Base-by-base conservation (phyloP, 2,329 filamentous ascomycete species). In the Pseudocercospora vitis region DNA sequence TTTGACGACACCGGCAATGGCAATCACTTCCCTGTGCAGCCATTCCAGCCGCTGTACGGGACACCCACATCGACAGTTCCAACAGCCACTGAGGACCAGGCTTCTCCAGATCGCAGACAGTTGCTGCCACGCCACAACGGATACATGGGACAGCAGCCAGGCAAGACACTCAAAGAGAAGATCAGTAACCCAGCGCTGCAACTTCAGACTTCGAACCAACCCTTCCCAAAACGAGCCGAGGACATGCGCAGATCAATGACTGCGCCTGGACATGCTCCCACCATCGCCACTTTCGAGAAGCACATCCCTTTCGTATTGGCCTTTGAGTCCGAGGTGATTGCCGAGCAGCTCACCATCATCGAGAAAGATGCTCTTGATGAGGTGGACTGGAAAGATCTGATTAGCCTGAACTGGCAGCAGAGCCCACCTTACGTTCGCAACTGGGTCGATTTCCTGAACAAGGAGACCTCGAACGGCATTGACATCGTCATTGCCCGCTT, bases 361-460 rank as follows among this genome's bases (percentile, higher is more conserved):
- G 89, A 94, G 66, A 91, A 92, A 69, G 89, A 92, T 67, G 89
- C 88, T 1, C 76, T 94, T 18, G 88, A 90, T 62, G 89, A 92
- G 69, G 88, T 94, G 58, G 88, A 92, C 71, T 94, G 89, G 89
- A 90, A 88, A 68, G 89, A 94, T 62, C 77, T 94, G 9, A 88
- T 92, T 50, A 87, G 91, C 50, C 86, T 94, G 77, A 83, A 83
- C 47, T 92, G 89, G 88, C 89, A 88, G 67, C 83, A 90, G 62
- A 79, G 79, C 23, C 63, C 69, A 33, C 61, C 65, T 3, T 54
- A 58, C 7, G 60, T 68, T 23, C 63, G 63, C 16, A 70, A 90
- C 18, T 94, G 89, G 89, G 88, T 92, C 8, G 85, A 89, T 37
- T 92, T 91, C 66, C 76, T 92, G 33, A 83, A 85, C 48, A 84